Evolutionary conservation across 345 rosid genomes (phyloP).

Genomic region (Murraya paniculata): DNA sequence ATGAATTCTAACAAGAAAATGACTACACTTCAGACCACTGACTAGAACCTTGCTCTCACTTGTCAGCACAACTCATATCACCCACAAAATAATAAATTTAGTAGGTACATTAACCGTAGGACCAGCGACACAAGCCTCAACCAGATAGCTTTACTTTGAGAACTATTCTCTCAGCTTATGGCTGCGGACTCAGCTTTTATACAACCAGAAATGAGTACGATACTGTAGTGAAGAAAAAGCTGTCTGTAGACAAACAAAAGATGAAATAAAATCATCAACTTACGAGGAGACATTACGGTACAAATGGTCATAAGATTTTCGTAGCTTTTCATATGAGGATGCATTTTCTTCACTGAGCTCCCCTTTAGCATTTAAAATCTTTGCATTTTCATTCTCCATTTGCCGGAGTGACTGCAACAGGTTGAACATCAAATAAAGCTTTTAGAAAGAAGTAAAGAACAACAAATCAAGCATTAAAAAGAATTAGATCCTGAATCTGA

Average conservation of each 20-base stretch:
- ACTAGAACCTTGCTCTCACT: not conserved
- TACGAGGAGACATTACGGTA: conserved; percentile 90
- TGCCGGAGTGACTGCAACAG: conserved; percentile 72
- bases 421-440: conserved; percentile 5
- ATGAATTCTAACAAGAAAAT: not conserved
- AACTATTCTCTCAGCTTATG: not conserved
- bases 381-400: conserved; percentile 96
- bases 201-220: not conserved
- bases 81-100: not conserved
- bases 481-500: not conserved
- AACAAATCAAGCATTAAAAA: conserved; percentile 2
- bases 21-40: not conserved
- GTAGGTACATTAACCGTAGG: not conserved
- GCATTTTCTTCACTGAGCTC: conserved; percentile 94
- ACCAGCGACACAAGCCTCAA: not conserved
- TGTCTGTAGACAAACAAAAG: conserved; percentile 16
- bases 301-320: conserved; percentile 91
- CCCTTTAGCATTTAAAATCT: conserved; percentile 90
- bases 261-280: conserved; percentile 34
- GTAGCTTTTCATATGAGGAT: conserved; percentile 84
- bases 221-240: not conserved
- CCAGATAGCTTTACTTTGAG: not conserved
- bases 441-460: not conserved
- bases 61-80: not conserved
- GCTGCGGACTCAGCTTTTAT: not conserved